A percentile compares a stretch with the other conserved stretches of the same genome.
Conservation (phyloP, 306 rosid species). For the Quercus rubra region DNA sequence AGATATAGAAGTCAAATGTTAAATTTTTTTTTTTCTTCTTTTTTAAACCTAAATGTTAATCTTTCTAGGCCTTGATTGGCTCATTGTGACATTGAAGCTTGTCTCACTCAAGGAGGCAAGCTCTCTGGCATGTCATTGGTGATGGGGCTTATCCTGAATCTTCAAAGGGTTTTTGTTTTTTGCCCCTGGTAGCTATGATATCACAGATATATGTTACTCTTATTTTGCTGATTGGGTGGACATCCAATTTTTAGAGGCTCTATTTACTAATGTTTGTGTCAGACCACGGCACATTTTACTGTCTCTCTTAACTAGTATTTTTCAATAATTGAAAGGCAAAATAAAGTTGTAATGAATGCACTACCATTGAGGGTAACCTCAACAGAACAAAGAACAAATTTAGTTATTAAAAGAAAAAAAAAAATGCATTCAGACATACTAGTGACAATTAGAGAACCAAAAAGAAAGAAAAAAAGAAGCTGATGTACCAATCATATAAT, state of each 20-base stretch:
- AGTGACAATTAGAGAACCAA: no score
- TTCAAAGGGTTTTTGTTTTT: slow-evolving; percentile 19
- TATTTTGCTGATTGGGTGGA: background rate
- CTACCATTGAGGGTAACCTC: no score
- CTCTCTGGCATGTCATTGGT: slow-evolving; percentile 51
- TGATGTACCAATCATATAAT: background rate
- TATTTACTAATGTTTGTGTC: background rate
- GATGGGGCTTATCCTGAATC: slow-evolving; percentile 36
- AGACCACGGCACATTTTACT: background rate
- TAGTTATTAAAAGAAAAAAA: no score
- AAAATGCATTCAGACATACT: no score
- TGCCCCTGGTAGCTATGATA: background rate
- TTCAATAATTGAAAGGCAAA: no score
- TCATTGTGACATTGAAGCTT: slow-evolving; percentile 36
- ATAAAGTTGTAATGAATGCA: no score
- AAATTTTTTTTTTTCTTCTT: background rate
- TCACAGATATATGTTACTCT: background rate
- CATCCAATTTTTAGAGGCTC: background rate
- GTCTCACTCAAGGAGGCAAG: slow-evolving; percentile 63
- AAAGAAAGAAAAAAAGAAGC: background rate
- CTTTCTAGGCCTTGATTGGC: slow-evolving; percentile 4
- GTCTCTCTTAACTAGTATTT: background rate
- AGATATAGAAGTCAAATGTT: background rate
- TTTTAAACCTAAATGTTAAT: background rate
- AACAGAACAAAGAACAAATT: no score